Conservation (phyloP, 208 protist species). For the Strigomonas culicis region DNA sequence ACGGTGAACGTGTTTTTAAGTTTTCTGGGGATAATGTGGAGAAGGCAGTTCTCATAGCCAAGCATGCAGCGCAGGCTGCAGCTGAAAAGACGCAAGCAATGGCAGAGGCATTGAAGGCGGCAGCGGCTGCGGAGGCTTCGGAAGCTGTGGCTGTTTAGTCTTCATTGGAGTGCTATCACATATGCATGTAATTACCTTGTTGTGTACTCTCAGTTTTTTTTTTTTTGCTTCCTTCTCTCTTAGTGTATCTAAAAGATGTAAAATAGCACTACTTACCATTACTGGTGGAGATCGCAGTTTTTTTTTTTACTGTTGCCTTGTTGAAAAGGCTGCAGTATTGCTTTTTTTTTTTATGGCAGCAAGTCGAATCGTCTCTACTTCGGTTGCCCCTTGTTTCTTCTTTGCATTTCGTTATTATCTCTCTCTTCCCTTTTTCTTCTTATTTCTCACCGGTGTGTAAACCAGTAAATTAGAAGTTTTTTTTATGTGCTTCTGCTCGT, state of each 20-base stretch:
- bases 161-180: no score
- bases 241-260: no score
- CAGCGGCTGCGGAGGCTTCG: neutral
- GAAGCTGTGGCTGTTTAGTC: no score
- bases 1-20: slow-evolving; percentile 36
- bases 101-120: slow-evolving; percentile 24
- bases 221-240: no score
- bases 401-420: slow-evolving; percentile 2
- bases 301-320: neutral
- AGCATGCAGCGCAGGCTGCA: slow-evolving; percentile 34
- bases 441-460: neutral
- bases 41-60: slow-evolving; percentile 63
- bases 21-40: slow-evolving; percentile 74
- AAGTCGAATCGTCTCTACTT: no score
- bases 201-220: no score
- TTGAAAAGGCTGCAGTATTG: no score
- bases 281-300: no score
- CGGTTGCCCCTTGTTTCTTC: slow-evolving; percentile 5
- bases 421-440: neutral
- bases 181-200: no score
- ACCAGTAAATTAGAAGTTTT: no score
- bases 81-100: slow-evolving; percentile 24
- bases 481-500: no score
- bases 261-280: no score
- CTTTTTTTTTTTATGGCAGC: slow-evolving; percentile 9